phyloP scores from a whole-genome alignment of 331 rosid species.

The Pyracantha coccinea region DNA sequence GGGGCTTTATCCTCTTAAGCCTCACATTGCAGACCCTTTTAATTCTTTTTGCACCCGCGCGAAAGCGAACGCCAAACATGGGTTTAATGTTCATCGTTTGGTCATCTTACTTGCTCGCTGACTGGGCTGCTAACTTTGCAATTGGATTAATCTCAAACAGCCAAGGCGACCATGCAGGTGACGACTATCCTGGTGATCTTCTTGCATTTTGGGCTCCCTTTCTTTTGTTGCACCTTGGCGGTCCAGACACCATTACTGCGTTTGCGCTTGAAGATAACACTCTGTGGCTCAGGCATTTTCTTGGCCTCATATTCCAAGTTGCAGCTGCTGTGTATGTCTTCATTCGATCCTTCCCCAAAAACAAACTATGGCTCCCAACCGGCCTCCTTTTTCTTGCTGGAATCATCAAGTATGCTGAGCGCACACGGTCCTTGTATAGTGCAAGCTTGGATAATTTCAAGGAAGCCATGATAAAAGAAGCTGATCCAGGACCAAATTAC shows the following conservation, averaged over 20 bases:
- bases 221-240: conserved; percentile 46
- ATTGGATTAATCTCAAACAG: conserved; percentile 24
- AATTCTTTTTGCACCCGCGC: conserved; percentile 13
- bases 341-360: conserved; percentile 25
- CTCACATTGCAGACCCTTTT: conserved; percentile 18
- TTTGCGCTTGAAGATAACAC: conserved; percentile 50
- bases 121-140: conserved; percentile 14
- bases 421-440: conserved; percentile 29
- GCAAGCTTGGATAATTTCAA: conserved; percentile 32
- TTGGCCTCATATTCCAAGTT: conserved; percentile 31
- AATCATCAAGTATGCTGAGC: conserved; percentile 33
- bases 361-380: conserved; percentile 26
- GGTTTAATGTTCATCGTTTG: conserved; percentile 6
- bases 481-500: conserved; percentile 27
- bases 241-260: conserved; percentile 52
- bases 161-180: background rate
- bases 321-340: conserved; percentile 30
- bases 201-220: conserved; percentile 48
- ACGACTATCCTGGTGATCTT: background rate
- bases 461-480: conserved; percentile 10
- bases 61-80: background rate
- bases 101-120: conserved; percentile 28
- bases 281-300: conserved; percentile 49
- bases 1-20: conserved; percentile 3
- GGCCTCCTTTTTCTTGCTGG: conserved; percentile 28